These are phyloP conservation scores for Calonectria ilicicola DNA, from an alignment of 2,329 filamentous ascomycete species.

Conservation along the genomic window DNA sequence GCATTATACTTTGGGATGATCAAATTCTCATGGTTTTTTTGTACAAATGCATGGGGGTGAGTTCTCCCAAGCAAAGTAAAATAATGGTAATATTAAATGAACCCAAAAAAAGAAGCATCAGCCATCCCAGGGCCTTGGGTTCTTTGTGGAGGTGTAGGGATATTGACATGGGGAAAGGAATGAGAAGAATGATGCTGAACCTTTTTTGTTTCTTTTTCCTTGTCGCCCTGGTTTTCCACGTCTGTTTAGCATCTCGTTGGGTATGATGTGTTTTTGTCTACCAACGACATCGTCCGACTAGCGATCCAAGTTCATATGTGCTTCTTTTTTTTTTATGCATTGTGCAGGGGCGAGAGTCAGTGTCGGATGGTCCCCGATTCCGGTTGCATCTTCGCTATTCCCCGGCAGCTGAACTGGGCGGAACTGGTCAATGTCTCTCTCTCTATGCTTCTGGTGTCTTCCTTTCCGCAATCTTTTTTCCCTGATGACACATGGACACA, in stretches of 20 bases:
- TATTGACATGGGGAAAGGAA: conserved; percentile 1
- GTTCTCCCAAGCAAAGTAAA: neutral
- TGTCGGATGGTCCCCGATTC: neutral
- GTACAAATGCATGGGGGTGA: neutral
- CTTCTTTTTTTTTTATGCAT: conserved; percentile 1
- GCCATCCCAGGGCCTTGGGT: conserved; percentile 4
- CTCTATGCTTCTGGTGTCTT: neutral
- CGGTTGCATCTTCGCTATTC: neutral
- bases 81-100: neutral
- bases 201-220: neutral
- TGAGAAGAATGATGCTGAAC: neutral
- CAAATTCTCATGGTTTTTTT: neutral
- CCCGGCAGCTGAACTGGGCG: neutral
- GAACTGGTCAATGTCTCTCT: conserved; percentile 8
- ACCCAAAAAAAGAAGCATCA: conserved; percentile 7
- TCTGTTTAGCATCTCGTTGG: conserved; percentile 2
- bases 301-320: neutral
- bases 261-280: neutral
- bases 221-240: neutral
- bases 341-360: neutral
- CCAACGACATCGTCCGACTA: neutral
- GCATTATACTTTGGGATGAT: neutral
- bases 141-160: neutral
- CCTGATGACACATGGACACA: conserved; percentile 10
- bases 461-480: neutral